Evolutionary conservation across 2,329 filamentous ascomycete species (phyloP), one percentile per base, ranked within the genome.

Genomic region (Fusarium staphyleae): DNA sequence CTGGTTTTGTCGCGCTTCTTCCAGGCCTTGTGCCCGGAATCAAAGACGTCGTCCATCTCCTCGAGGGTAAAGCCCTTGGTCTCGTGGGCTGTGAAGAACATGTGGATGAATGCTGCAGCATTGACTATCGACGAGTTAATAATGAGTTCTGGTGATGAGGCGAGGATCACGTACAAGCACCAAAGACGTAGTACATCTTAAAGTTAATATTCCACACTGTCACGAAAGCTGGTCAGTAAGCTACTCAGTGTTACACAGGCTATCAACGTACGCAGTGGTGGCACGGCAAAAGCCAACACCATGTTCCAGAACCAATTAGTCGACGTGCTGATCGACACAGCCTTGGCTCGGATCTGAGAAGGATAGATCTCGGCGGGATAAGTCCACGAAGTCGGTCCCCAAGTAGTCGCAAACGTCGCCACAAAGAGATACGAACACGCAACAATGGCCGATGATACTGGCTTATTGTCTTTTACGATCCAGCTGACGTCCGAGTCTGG

Each of bases 21-120:
- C 86, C 86, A 88, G 3, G 86, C 82, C 2, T 81, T 81, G 2
- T 77, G 68, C 1, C 81, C 82, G 7, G 80, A 78, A 62, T 84
- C 78, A 69, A 93, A 93, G 59, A 92, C 86, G 12, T 84, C 83
- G 60, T 90, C 88, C 71, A 91, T 87, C 69, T 93, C 88, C 68
- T 93, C 89, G 1, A 93, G 82, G 0, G 87, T 88, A 73, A 86
- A 89, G 11, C 88, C 88, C 57, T 85, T 83, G 0, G 88, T 91
- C 73, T 91, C 80, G 0, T 87, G 87, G 1, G 77, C 76, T 16
- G 77, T 68, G 59, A 92, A 78, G 69, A 84, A 83, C 67, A 89
- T 85, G 69, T 91, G 88, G 44, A 91, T 69, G 33, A 86, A 85
- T 65, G 89, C 88, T 5, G 79, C 78, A 1, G 80, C 80, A 69